Percentiles rank a stretch among this genome's conserved stretches.
Conservation (phyloP, 202 grass and related monocot species). For the Elaeis oleifera region DNA sequence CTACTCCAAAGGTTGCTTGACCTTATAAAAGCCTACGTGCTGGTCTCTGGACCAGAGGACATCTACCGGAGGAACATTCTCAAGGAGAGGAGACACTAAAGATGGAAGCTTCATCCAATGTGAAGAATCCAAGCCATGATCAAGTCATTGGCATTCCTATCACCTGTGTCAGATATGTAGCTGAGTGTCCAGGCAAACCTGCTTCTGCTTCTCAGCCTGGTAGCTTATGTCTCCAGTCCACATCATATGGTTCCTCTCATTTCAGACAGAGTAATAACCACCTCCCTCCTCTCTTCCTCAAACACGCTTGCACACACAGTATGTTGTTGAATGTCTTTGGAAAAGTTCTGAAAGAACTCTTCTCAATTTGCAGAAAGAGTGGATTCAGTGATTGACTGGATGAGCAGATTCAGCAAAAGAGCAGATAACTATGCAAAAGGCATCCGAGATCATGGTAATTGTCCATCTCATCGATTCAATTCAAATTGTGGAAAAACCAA, state of each 20-base stretch:
- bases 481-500: neutral
- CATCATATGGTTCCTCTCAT: constrained; percentile 7
- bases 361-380: constrained; percentile 32
- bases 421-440: constrained; percentile 53
- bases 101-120: constrained; percentile 19
- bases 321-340: no score
- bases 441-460: constrained; percentile 65
- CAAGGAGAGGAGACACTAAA: constrained; percentile 12
- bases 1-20: neutral
- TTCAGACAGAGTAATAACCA: constrained; percentile 18
- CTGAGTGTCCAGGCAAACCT: neutral
- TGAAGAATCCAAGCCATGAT: constrained; percentile 39
- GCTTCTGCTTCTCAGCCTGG: constrained; percentile 9
- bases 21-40: neutral
- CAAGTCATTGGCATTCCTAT: constrained; percentile 60
- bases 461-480: neutral
- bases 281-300: neutral
- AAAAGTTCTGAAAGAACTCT: constrained; percentile 17
- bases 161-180: constrained; percentile 25
- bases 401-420: constrained; percentile 50
- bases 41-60: constrained; percentile 21
- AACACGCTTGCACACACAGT: no score
- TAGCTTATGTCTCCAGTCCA: neutral
- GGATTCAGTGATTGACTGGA: constrained; percentile 39
- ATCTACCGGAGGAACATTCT: neutral